A percentile compares a stretch with the other conserved stretches of the same genome.
phyloP scores from a whole-genome alignment of 495 filamentous ascomycete genomes.

The Cercophora samala region DNA sequence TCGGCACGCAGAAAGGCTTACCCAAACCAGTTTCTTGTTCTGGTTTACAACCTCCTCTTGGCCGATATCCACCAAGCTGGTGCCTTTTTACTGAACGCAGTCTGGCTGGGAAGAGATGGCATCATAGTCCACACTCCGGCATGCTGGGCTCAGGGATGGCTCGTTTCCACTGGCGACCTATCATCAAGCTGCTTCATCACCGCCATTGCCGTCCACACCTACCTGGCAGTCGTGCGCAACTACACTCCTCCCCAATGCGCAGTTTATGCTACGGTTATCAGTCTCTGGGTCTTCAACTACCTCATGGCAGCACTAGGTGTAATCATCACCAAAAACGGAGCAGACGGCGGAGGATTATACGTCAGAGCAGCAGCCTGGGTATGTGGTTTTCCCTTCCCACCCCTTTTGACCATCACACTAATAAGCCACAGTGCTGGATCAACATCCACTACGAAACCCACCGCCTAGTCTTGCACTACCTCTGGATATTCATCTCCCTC shows the following conservation, averaged over 20 bases:
- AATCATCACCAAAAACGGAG: slow-evolving; percentile 47
- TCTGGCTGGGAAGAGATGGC: slow-evolving; percentile 54
- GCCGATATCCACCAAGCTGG: slow-evolving; percentile 70
- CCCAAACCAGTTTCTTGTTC: slow-evolving; percentile 67
- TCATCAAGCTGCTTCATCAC: slow-evolving; percentile 67
- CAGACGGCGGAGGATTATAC: slow-evolving; percentile 50
- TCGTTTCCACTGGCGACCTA: slow-evolving; percentile 68
- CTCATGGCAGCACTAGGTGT: slow-evolving; percentile 56
- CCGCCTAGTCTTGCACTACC: slow-evolving; percentile 71
- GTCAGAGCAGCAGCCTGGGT: slow-evolving; percentile 63
- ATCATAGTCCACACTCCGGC: slow-evolving; percentile 55
- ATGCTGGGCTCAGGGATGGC: slow-evolving; percentile 70
- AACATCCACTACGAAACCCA: slow-evolving; percentile 55
- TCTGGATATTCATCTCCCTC: slow-evolving; percentile 74
- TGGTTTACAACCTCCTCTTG: slow-evolving; percentile 70
- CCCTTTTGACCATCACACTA: background rate
- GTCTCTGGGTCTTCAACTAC: slow-evolving; percentile 59
- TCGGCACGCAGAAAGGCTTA: slow-evolving; percentile 19
- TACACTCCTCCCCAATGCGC: slow-evolving; percentile 52
- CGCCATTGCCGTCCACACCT: slow-evolving; percentile 68
- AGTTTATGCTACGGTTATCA: slow-evolving; percentile 50
- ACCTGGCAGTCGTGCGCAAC: slow-evolving; percentile 58
- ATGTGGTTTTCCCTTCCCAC: slow-evolving; percentile 25
- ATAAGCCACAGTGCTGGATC: slow-evolving; percentile 62
- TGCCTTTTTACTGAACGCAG: slow-evolving; percentile 63